Conservation (phyloP, 2,329 filamentous ascomycete species). For the Neobulgaria alba region DNA sequence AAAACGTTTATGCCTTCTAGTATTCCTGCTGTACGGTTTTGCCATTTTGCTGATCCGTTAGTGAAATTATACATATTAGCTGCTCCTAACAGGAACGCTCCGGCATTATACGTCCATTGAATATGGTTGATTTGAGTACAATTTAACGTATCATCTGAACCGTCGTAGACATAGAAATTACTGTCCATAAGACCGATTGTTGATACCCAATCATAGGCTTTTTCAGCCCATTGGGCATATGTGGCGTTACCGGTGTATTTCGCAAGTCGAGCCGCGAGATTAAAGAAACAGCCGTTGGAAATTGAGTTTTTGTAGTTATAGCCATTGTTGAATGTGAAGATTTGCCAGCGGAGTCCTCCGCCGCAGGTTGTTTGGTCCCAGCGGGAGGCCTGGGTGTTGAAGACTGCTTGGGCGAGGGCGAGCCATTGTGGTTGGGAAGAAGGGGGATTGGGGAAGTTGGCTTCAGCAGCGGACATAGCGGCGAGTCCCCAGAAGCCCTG, state of each 20-base stretch:
- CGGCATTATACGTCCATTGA: slow-evolving; percentile 64
- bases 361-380: slow-evolving; percentile 63
- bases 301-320: slow-evolving; percentile 70
- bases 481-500: slow-evolving; percentile 68
- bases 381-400: slow-evolving; percentile 66
- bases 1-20: slow-evolving; percentile 45
- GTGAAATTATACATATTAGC: slow-evolving; percentile 62
- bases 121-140: slow-evolving; percentile 51
- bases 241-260: slow-evolving; percentile 70
- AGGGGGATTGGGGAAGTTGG: slow-evolving; percentile 51
- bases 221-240: slow-evolving; percentile 70
- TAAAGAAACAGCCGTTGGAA: slow-evolving; percentile 55
- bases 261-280: slow-evolving; percentile 58
- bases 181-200: slow-evolving; percentile 49
- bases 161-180: slow-evolving; percentile 54
- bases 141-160: slow-evolving; percentile 46
- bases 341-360: slow-evolving; percentile 80
- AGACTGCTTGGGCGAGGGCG: slow-evolving; percentile 67
- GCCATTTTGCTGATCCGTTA: slow-evolving; percentile 43
- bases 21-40: slow-evolving; percentile 47
- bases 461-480: slow-evolving; percentile 62
- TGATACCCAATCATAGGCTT: slow-evolving; percentile 61
- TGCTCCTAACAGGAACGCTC: slow-evolving; percentile 55
- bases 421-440: slow-evolving; percentile 55
- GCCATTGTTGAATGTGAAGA: slow-evolving; percentile 73